These are phyloP conservation scores for Wickerhamiella pararugosa DNA, from an alignment of 1,139 yeast genomes.

Conservation along the genomic window DNA sequence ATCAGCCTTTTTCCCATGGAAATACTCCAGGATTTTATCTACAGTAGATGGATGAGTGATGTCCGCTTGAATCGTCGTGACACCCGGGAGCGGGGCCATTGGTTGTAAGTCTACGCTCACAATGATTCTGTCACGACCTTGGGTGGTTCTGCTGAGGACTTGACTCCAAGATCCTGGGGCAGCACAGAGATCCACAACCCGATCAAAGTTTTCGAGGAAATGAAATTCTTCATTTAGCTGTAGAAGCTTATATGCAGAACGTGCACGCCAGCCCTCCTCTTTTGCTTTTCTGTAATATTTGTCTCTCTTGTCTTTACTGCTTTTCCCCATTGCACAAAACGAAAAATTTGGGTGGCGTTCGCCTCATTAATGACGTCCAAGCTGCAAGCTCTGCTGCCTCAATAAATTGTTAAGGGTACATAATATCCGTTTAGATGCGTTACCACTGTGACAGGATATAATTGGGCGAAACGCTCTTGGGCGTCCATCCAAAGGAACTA, in stretches of 20 bases:
- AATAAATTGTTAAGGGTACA: too few relatives aligned
- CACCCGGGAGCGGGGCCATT: conserved; percentile 87
- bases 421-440: too few relatives aligned
- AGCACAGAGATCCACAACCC: conserved; percentile 80
- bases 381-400: too few relatives aligned
- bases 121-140: conserved; percentile 35
- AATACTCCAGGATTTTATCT: conserved; percentile 53
- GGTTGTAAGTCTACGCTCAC: conserved; percentile 95
- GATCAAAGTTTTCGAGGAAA: conserved; percentile 51
- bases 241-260: conserved; percentile 84
- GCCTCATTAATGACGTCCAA: too few relatives aligned
- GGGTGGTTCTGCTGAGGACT: conserved; percentile 34
- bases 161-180: conserved; percentile 91
- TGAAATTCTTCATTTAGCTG: conserved; percentile 84
- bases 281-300: conserved; percentile 82
- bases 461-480: too few relatives aligned
- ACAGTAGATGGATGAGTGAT: conserved; percentile 90
- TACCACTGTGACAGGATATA: too few relatives aligned
- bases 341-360: too few relatives aligned
- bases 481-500: too few relatives aligned
- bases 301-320: conserved; percentile 91
- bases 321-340: conserved; percentile 56
- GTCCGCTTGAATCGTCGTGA: conserved; percentile 83
- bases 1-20: conserved; percentile 88
- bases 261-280: conserved; percentile 94